A percentile compares a stretch with the other conserved stretches of the same genome.
phyloP scores from a whole-genome alignment of 169 alveolate genomes.

The Plasmodium fragile region DNA sequence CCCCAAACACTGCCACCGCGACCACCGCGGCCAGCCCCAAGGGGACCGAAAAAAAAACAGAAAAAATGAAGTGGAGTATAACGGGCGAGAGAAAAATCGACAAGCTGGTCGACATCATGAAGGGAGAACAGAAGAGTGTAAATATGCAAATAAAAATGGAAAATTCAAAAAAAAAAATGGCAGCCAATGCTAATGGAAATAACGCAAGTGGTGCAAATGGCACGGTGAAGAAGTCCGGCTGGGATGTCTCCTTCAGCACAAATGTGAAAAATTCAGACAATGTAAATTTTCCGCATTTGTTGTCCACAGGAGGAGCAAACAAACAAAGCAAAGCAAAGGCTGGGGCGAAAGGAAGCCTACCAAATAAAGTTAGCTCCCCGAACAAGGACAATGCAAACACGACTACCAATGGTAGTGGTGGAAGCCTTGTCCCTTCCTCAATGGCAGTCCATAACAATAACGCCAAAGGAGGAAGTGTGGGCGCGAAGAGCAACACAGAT shows the following conservation, averaged over 20 bases:
- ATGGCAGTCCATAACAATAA: background rate
- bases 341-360: background rate
- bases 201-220: constrained; percentile 12
- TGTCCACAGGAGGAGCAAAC: constrained; percentile 15
- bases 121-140: constrained; percentile 52
- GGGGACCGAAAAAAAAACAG: constrained; percentile 23
- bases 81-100: constrained; percentile 62
- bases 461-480: background rate
- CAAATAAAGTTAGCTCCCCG: background rate
- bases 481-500: background rate
- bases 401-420: background rate
- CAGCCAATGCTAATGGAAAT: constrained; percentile 1
- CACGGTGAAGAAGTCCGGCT: constrained; percentile 20
- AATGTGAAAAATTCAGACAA: constrained; percentile 43
- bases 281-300: constrained; percentile 40
- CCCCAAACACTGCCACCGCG: background rate
- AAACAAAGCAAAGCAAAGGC: constrained; percentile 22
- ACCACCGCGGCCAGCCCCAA: background rate
- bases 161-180: constrained; percentile 29
- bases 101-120: constrained; percentile 58
- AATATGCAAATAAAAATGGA: constrained; percentile 62
- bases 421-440: background rate
- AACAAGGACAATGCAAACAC: background rate
- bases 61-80: constrained; percentile 60
- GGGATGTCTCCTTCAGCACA: constrained; percentile 21